Evolutionary conservation across 257 asterid species (phyloP).

Genomic region (Solanum okadae): DNA sequence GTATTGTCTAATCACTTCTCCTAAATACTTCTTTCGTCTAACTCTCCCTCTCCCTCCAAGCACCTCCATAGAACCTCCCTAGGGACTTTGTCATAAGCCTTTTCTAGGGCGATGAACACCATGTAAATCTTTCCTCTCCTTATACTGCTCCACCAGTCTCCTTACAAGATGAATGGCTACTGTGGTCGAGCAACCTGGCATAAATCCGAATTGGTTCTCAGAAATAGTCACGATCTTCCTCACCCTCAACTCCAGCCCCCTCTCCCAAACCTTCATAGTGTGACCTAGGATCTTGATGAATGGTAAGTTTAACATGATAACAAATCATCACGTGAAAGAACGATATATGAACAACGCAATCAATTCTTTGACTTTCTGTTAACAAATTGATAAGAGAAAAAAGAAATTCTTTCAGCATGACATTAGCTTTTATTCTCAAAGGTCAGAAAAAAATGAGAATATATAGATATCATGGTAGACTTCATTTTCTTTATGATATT

Average conservation of each 20-base stretch:
- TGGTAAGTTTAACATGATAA: neutral
- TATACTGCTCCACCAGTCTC: neutral
- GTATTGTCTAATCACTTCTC: neutral
- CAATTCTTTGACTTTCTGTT: neutral
- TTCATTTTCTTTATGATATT: neutral
- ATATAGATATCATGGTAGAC: neutral
- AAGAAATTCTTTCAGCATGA: neutral
- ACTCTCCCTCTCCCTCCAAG: neutral
- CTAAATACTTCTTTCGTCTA: neutral
- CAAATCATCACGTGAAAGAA: neutral
- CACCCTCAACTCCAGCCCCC: neutral
- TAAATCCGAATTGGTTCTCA: neutral
- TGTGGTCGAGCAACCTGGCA: neutral
- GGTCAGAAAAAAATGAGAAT: neutral
- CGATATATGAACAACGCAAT: neutral
- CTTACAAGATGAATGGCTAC: neutral
- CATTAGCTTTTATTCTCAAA: neutral
- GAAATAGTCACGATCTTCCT: neutral
- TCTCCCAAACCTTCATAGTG: neutral
- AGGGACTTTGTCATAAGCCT: neutral
- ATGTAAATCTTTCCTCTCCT: neutral
- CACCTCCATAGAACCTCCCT: neutral
- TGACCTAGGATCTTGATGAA: neutral
- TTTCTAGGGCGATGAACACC: neutral
- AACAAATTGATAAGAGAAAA: neutral